Evolutionary conservation across 306 rosid genomes (phyloP), one percentile per base, ranked within the genome.

Genomic region (Vigna unguiculata): DNA sequence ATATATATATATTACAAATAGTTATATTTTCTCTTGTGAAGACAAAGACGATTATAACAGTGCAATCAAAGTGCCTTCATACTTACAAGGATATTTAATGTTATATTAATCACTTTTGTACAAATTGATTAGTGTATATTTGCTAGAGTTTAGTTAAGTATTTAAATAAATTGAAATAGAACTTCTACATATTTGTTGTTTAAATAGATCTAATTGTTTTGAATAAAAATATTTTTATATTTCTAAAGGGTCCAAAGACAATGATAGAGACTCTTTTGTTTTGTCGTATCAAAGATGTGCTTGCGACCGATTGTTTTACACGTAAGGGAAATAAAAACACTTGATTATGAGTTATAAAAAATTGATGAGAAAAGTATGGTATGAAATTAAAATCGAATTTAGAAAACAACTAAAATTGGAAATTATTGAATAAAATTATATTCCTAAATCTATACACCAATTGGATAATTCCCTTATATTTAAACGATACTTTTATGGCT

Each of bases 281-380:
- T 10, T 46, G n/a, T 48, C 45, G 28, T 48, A 25, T 16, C 59
- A 47, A 9, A 48, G 19, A 53, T 68, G 25, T 28, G 45, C 60
- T n/a, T 41, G 74, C 48, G 74, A 69, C 74, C 48, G 25, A 10
- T 47, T 68, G 43, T 24, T 43, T 47, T 24, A 17, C 15, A 16
- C 59, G 5, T 24, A 20, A 15, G 58, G 43, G 4, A 61, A 32
- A 28, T 15, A 47, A 47, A 69, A 28, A 47, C 24, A 15, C 21
- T 40, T 40, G 45, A 34, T 34, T 34, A 6, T 32, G 36, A 28
- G 30, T 28, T 28, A 28, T 28, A 28, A 28, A 28, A 0, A 28
- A 28, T 28, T 28, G 30, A 28, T 28, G 30, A 28, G 30, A 28
- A 28, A 28, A 28, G 4, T 28, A 28, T 28, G 30, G 4, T 28